Base-by-base conservation (phyloP, 305 asterid species). In the Coffea humblotiana region DNA sequence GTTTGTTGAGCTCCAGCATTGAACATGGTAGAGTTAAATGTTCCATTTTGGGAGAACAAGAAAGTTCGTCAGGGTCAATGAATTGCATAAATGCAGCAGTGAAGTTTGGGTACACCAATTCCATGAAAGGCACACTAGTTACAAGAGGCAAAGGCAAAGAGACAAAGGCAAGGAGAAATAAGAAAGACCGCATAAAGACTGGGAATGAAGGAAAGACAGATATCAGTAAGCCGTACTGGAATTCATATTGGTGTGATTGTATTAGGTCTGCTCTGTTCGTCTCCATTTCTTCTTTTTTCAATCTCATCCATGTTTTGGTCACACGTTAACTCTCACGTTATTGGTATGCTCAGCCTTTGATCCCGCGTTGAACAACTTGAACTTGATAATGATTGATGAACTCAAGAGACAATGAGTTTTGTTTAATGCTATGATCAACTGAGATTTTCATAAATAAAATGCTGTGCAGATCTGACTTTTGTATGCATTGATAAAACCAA, bases 1-100 rank as follows among this genome's bases (percentile, higher is more conserved):
- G 58, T 49, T 70, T 82, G 89, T 60, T 88, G 90, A 32, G 68
- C 70, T 11, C 84, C 83, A 1, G 94, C 94, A 69, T 87, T 88
- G 82, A 80, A 85, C 83, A 93, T 89, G 81, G 92, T 76, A 29
- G 92, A 94, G 78, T 83, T 86, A 82, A 88, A 91, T 2, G 92
- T 81, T 47, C 89, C 90, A 83, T 90, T 89, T 4, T 80, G 68
- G 6, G 97, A 91, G 74, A 77, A 56, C 82, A 93, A 82, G 90
- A 93, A 93, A 21, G 88, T 77, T 48, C 95, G 0, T 80, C 18
- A 77, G 65, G 32, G 69, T 90, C 87, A 0, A 86, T 65, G 65
- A 81, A 85, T 54, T 67, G 79, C 70, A 87, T 76, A 78, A 86
- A 81, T 1, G 95, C 80, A 27, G 90, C 89, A 23, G 89, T 89